A percentile compares a stretch with the other conserved stretches of the same genome.
phyloP scores from a whole-genome alignment of 306 rosid species.

The Castanea mollissima region DNA sequence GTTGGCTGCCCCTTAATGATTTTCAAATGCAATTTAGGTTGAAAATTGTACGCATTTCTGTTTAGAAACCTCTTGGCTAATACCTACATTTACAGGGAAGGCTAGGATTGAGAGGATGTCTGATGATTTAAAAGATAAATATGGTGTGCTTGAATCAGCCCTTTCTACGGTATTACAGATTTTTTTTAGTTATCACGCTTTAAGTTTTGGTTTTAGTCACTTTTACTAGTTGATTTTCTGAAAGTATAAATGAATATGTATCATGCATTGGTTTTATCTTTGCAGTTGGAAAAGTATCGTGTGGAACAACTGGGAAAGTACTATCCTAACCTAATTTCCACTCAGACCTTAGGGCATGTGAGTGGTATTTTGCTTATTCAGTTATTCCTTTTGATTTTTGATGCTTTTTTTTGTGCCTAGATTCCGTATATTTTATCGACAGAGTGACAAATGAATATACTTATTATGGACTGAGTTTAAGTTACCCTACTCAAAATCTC shows the following conservation, averaged over 20 bases:
- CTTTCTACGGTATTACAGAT: constrained; percentile 53
- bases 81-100: constrained; percentile 54
- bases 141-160: constrained; percentile 74
- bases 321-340: constrained; percentile 85
- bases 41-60: constrained; percentile 11
- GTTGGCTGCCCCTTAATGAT: constrained; percentile 34
- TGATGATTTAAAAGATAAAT: constrained; percentile 59
- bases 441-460: neutral
- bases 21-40: neutral
- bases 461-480: neutral
- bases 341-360: constrained; percentile 91
- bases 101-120: constrained; percentile 57
- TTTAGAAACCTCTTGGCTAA: constrained; percentile 27
- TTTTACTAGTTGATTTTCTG: constrained; percentile 9
- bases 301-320: constrained; percentile 81
- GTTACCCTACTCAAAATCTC: too few species aligned
- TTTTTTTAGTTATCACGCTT: neutral
- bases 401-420: constrained; percentile 10
- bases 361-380: constrained; percentile 27
- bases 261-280: constrained; percentile 24
- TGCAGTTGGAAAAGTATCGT: constrained; percentile 81
- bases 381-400: constrained; percentile 12
- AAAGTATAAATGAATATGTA: constrained; percentile 12
- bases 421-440: neutral
- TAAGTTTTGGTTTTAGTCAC: neutral